phyloP scores from a whole-genome alignment of 176 grass and related monocot species.

The Cenchrus fungigraminus region DNA sequence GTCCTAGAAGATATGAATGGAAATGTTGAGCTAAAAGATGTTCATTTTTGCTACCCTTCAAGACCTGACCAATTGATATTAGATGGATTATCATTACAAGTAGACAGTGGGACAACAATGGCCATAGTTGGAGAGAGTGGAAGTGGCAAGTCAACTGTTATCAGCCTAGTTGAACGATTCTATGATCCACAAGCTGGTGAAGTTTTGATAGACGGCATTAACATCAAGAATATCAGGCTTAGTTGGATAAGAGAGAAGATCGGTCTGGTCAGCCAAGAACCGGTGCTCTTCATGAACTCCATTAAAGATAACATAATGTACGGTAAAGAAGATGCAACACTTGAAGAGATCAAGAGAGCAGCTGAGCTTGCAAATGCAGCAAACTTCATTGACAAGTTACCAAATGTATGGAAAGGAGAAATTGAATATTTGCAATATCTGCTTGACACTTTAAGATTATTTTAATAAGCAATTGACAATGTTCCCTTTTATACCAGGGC shows the following conservation, averaged over 20 bases:
- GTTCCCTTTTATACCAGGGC: slow-evolving; percentile 41
- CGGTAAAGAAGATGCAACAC: slow-evolving; percentile 47
- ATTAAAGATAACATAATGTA: slow-evolving; percentile 72
- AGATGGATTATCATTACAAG: slow-evolving; percentile 63
- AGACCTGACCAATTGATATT: slow-evolving; percentile 73
- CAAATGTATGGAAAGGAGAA: slow-evolving; percentile 45
- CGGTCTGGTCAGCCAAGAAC: slow-evolving; percentile 71
- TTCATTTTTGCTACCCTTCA: slow-evolving; percentile 76
- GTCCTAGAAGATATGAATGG: slow-evolving; percentile 69
- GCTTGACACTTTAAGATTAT: no score
- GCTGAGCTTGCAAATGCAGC: slow-evolving; percentile 51
- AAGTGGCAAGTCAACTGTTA: slow-evolving; percentile 85
- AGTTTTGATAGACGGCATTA: slow-evolving; percentile 63
- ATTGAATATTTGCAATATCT: background rate
- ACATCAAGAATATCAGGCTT: slow-evolving; percentile 60
- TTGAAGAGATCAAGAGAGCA: slow-evolving; percentile 54
- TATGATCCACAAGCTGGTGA: slow-evolving; percentile 63
- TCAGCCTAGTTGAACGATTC: slow-evolving; percentile 54
- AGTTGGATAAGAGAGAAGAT: slow-evolving; percentile 63
- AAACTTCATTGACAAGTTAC: slow-evolving; percentile 62
- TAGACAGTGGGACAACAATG: slow-evolving; percentile 71
- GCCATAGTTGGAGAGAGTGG: slow-evolving; percentile 93
- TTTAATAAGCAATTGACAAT: no score
- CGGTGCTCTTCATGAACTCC: slow-evolving; percentile 57
- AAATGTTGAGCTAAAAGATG: slow-evolving; percentile 67